A percentile compares a stretch with the other conserved stretches of the same genome.
Conservation (phyloP, 2,329 filamentous ascomycete genomes). For the Graphilbum sp. region DNA sequence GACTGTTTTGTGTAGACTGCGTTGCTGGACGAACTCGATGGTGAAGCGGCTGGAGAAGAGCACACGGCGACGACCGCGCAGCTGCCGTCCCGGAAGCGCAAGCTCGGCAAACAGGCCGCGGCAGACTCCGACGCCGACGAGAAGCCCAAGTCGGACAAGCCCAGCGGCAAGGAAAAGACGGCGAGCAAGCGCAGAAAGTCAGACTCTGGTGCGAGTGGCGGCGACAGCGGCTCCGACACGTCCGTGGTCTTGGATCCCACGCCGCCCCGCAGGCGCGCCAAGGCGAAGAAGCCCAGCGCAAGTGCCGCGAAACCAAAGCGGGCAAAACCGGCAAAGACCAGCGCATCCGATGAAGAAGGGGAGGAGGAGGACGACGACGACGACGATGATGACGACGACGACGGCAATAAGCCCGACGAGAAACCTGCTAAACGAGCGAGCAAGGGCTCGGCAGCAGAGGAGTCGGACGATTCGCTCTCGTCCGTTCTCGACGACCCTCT, state of each 20-base stretch:
- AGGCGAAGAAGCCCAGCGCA: neutral
- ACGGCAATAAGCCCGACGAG: slow-evolving; percentile 3
- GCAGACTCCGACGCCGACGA: slow-evolving; percentile 3
- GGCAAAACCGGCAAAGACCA: neutral
- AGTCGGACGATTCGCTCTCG: slow-evolving; percentile 47
- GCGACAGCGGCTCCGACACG: neutral
- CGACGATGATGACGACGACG: slow-evolving; percentile 4
- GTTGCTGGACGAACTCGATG: no score
- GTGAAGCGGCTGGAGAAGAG: slow-evolving; percentile 11
- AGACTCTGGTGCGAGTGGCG: neutral
- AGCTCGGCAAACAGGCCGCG: slow-evolving; percentile 1
- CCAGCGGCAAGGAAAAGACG: slow-evolving; percentile 5
- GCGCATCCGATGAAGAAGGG: neutral
- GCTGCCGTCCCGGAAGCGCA: neutral
- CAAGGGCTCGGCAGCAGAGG: neutral
- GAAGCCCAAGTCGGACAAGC: slow-evolving; percentile 2
- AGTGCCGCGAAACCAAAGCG: neutral
- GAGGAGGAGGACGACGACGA: slow-evolving; percentile 1
- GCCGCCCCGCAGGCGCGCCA: neutral
- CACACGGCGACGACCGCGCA: slow-evolving; percentile 2
- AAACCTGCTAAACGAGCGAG: slow-evolving; percentile 3
- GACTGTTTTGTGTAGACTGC: no score
- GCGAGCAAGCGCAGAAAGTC: neutral
- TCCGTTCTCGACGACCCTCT: slow-evolving; percentile 59
- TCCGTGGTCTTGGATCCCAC: neutral